Evolutionary conservation across 2,329 filamentous ascomycete species (phyloP), one percentile per base, ranked within the genome.

Genomic region (Leptographium procerum): DNA sequence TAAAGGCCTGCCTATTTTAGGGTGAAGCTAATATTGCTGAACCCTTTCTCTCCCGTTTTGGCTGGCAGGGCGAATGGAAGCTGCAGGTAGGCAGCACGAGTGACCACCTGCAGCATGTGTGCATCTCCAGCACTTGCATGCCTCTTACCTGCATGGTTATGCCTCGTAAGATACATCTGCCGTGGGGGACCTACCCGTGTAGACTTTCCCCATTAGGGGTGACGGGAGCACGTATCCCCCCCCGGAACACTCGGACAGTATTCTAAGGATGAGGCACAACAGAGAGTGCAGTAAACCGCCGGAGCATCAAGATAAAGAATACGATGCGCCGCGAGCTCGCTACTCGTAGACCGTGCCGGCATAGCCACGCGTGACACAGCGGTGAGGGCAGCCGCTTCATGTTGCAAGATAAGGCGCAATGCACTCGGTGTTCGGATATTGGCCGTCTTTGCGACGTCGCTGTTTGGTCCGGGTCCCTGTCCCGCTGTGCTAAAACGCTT

Each of bases 201-300:
- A 52, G 58, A 60, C 58, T 60, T 60, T 51, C 58, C 56, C 9
- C 7, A 52, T 57, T 57, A 22, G 52, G 59, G 22, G 22, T n/a
- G 1, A 5, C 13, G 11, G 19, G 10, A 28, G 3, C 33, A 34
- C n/a, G 31, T 1, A 16, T 52, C 16, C 16, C n/a, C n/a, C 43
- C n/a, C 34, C 52, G 52, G 52, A 43, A 29, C 47, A 16, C 22
- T 50, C 33, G 34, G 34, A 9, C 29, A 7, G 19, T 24, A 40
- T 16, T 54, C 52, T 19, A 16, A 40, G 16, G 1, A 43, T 16
- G 3, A 8, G 34, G 34, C 40, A 43, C 16, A 0, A 8, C 40
- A 43, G 40, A 43, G 19, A 8, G n/a, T 43, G 19, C 40, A 6
- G n/a, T n/a, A 19, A 16, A 43, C n/a, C 19, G 40, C 16, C 40